phyloP scores from a whole-genome alignment of 768 basidiomycete species.

The Tulasnella sp. region DNA sequence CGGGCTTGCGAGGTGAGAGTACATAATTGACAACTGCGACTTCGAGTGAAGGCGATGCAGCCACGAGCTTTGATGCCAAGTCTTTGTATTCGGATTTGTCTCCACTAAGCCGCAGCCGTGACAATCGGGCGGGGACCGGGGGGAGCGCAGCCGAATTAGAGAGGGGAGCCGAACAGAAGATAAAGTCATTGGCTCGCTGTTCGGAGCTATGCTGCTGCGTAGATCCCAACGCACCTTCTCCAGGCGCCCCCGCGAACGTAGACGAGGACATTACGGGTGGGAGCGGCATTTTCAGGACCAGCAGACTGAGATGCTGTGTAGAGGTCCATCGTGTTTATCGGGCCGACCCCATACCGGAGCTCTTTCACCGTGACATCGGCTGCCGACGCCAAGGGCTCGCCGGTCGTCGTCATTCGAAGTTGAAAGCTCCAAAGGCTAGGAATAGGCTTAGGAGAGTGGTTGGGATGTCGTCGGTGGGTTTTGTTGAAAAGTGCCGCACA shows the following conservation, averaged over 20 bases:
- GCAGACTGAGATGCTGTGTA: conserved; percentile 38
- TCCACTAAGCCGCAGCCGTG: conserved; percentile 48
- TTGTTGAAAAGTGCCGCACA: neutral
- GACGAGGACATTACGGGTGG: conserved; percentile 45
- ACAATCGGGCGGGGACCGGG: neutral
- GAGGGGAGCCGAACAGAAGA: neutral
- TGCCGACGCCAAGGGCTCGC: neutral
- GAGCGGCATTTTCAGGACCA: neutral
- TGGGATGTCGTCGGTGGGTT: neutral
- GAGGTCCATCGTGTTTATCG: conserved; percentile 50
- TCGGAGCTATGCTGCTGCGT: conserved; percentile 5
- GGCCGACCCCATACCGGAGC: conserved; percentile 25
- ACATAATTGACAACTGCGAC: conserved; percentile 78
- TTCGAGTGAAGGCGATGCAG: conserved; percentile 45
- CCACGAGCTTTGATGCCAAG: conserved; percentile 53
- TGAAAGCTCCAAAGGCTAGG: neutral
- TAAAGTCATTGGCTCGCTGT: neutral
- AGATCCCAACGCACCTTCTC: conserved; percentile 53
- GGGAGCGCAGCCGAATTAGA: neutral
- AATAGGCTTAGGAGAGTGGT: neutral
- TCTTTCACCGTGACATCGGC: conserved; percentile 14
- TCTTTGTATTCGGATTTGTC: conserved; percentile 60
- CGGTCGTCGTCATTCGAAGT: conserved; percentile 1
- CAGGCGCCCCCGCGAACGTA: conserved; percentile 86
- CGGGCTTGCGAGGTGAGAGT: conserved; percentile 48